Percentiles rank a stretch among this genome's conserved stretches.
These are phyloP conservation scores for Xylariaceae sp. DNA, from an alignment of 2,329 filamentous ascomycete genomes.

Conservation along the genomic window DNA sequence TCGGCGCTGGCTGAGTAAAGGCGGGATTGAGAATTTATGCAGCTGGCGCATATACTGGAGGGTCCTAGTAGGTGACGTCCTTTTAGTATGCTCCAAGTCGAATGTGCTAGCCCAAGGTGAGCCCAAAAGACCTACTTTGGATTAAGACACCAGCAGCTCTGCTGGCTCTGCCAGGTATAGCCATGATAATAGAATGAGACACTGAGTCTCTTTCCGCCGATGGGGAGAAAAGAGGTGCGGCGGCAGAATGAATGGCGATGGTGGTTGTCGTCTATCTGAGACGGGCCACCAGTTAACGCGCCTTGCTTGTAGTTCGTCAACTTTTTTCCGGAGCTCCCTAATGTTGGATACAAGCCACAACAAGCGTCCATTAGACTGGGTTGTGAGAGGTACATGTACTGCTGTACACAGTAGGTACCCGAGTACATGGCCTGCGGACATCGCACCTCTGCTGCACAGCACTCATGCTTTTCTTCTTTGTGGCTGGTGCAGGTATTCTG, in stretches of 20 bases:
- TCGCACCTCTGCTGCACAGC: background rate
- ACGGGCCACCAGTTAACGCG: slow-evolving; percentile 9
- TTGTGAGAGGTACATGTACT: too few relatives aligned
- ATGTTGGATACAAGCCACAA: slow-evolving; percentile 8
- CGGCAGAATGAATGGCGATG: slow-evolving; percentile 15
- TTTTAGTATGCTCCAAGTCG: background rate
- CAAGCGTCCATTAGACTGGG: too few relatives aligned
- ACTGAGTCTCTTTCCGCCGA: slow-evolving; percentile 13
- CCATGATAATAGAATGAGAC: slow-evolving; percentile 37
- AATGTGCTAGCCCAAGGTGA: too few relatives aligned
- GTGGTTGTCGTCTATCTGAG: slow-evolving; percentile 8
- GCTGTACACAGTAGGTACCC: background rate
- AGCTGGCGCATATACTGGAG: slow-evolving; percentile 33
- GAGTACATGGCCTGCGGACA: too few relatives aligned
- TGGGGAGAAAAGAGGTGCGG: slow-evolving; percentile 8
- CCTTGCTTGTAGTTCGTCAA: slow-evolving; percentile 17
- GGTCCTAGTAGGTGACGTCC: slow-evolving; percentile 21
- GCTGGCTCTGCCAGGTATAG: slow-evolving; percentile 52
- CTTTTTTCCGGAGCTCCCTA: slow-evolving; percentile 25
- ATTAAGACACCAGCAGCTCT: slow-evolving; percentile 44
- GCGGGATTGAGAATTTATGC: slow-evolving; percentile 26
- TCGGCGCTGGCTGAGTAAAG: slow-evolving; percentile 31
- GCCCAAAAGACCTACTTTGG: slow-evolving; percentile 45
- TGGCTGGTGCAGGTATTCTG: too few relatives aligned
- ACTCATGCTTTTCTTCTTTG: too few relatives aligned